Base-by-base conservation (phyloP, 169 alveolate genomes). In the Eimeria zaria region DNA sequence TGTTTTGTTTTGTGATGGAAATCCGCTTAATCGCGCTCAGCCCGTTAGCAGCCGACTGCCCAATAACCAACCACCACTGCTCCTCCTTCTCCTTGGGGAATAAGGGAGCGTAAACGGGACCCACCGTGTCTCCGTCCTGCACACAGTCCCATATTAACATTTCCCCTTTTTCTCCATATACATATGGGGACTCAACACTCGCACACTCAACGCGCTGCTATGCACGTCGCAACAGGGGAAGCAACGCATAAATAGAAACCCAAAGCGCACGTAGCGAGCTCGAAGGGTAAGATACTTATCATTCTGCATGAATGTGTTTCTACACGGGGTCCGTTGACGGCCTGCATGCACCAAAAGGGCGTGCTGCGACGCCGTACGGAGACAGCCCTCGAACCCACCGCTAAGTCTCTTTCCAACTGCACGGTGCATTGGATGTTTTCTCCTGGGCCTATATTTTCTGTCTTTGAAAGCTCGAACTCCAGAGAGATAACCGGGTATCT, bases 11-110 rank as follows among this genome's bases (percentile, higher is more conserved):
- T 94, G 93, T 83, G 95, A 97, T 36, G 97, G 98, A 97, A 91
- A 98, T 97, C 97, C 99, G 97, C 98, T 99, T 96, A 98, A 99
- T 97, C 85, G 99, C 98, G 27, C 97, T 91, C 41, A 99, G 98
- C 69, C 98, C 97, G 96, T 99, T 99, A 41, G 98, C 95, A 62
- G 97, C 97, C 22, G 98, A 98, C 95, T 98, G 98, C 7, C 99
- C 99, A 36, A 99, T 97, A 55, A 99, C 98, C 51, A 99, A 97
- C 99, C 99, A 99, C 99, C 99, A 99, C 96, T 99, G 97, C 96
- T 99, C 99, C 95, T 99, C 99, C 98, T 99, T 99, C 95, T 98
- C 99, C 95, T 98, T 98, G 14, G 99, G 99, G 98, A 98, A 99
- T 93, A 98, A 98, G 27, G 99, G 99, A 22, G 99, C 99, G 84